Conservation (phyloP, 2,329 filamentous ascomycete genomes). For the Aspergillus alliaceus region DNA sequence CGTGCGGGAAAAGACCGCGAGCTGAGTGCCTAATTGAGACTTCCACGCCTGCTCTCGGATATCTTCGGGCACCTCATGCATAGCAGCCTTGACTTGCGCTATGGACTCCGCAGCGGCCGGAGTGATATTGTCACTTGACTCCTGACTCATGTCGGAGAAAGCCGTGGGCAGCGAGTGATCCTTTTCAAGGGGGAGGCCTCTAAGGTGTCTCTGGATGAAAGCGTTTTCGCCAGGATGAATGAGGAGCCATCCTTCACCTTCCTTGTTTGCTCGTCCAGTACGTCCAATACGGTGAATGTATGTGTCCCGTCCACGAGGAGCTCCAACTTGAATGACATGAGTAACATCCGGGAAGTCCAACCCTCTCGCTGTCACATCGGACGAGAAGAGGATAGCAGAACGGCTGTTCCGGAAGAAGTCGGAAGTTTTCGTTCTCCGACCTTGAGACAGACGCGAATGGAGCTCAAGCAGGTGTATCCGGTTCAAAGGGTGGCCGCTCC, state of each 20-base stretch:
- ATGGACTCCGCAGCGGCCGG: slow-evolving; percentile 20
- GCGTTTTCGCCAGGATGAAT: slow-evolving; percentile 53
- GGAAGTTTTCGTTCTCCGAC: slow-evolving; percentile 66
- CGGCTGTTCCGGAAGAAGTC: slow-evolving; percentile 67
- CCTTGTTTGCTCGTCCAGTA: slow-evolving; percentile 67
- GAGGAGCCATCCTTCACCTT: slow-evolving; percentile 63
- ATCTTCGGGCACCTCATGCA: slow-evolving; percentile 24
- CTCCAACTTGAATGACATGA: slow-evolving; percentile 74
- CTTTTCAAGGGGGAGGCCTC: slow-evolving; percentile 11
- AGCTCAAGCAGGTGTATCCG: slow-evolving; percentile 58
- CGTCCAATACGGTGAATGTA: slow-evolving; percentile 78
- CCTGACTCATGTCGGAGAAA: slow-evolving; percentile 8
- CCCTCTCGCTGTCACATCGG: slow-evolving; percentile 76
- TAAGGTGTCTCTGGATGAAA: slow-evolving; percentile 38
- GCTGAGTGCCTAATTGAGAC: slow-evolving; percentile 22
- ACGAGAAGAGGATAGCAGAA: slow-evolving; percentile 70
- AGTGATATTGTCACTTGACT: slow-evolving; percentile 3
- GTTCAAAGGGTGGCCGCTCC: slow-evolving; percentile 30
- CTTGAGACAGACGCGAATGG: slow-evolving; percentile 75
- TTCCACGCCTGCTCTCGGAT: slow-evolving; percentile 33
- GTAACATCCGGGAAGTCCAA: slow-evolving; percentile 82
- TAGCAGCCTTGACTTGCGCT: slow-evolving; percentile 45
- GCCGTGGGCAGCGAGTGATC: slow-evolving; percentile 18
- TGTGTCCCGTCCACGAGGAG: slow-evolving; percentile 64
- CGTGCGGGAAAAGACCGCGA: slow-evolving; percentile 33